Conservation (phyloP, 306 rosid species). For the Vicia sativa region DNA sequence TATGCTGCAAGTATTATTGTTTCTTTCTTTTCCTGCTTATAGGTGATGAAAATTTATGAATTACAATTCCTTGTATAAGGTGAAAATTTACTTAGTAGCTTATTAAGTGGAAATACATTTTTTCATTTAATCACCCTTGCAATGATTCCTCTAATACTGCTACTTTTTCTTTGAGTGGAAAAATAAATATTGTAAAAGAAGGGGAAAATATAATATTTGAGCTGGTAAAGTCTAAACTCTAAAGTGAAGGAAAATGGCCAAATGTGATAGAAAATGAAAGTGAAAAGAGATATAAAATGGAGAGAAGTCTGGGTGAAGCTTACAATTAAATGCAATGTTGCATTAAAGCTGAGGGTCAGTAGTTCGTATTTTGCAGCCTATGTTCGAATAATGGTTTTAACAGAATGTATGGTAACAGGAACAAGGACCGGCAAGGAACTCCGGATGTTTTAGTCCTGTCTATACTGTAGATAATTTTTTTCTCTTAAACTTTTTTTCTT, state of each 20-base stretch:
- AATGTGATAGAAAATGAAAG: slow-evolving; percentile 5
- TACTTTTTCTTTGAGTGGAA: slow-evolving; percentile 6
- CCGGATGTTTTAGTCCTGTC: background rate
- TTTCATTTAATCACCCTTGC: slow-evolving; percentile 11
- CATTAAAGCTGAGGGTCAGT: slow-evolving; percentile 13
- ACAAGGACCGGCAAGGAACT: slow-evolving; percentile 18
- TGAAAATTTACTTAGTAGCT: slow-evolving; percentile 16
- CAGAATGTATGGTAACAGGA: slow-evolving; percentile 18
- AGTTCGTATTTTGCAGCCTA: background rate
- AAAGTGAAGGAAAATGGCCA: slow-evolving; percentile 13
- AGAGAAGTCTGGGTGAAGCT: slow-evolving; percentile 9
- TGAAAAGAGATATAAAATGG: slow-evolving; percentile 12
- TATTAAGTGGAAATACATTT: slow-evolving; percentile 7
- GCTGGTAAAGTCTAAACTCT: slow-evolving; percentile 16
- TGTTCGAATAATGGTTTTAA: slow-evolving; percentile 13
- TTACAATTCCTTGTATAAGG: slow-evolving; percentile 16
- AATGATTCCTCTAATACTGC: slow-evolving; percentile 1
- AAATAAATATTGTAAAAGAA: slow-evolving; percentile 11
- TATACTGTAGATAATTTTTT: background rate
- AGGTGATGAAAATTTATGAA: slow-evolving; percentile 14
- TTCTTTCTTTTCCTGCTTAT: slow-evolving; percentile 25
- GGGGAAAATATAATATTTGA: background rate
- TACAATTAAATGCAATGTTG: background rate
- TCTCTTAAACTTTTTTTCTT: background rate
- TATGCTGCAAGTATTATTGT: slow-evolving; percentile 19